These are phyloP conservation scores for Pyrrhoderma noxium DNA, from an alignment of 1,284 basidiomycete genomes.

Conservation along the genomic window DNA sequence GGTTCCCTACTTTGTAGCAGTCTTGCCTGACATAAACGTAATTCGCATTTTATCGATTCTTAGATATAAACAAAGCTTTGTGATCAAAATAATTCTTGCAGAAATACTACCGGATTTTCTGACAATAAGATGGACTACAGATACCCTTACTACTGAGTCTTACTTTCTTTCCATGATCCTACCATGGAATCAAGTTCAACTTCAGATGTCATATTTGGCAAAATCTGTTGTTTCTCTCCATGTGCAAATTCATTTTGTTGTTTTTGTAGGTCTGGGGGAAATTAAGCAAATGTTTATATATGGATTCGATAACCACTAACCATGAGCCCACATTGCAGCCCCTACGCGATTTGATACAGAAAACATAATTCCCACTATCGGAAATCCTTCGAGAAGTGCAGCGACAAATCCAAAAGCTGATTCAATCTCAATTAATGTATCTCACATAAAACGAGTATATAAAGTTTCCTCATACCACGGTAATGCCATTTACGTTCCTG, in stretches of 20 bases:
- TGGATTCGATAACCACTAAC: constrained; percentile 32
- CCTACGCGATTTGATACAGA: constrained; percentile 81
- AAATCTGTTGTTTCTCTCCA: constrained; percentile 11
- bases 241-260: constrained; percentile 45
- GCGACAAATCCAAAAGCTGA: constrained; percentile 78
- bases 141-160: neutral
- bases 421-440: neutral
- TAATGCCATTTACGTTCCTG: constrained; percentile 88
- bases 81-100: too few species aligned
- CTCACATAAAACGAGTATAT: neutral
- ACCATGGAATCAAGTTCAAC: constrained; percentile 8
- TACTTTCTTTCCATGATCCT: constrained; percentile 12
- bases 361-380: constrained; percentile 72
- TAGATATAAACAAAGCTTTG: too few species aligned
- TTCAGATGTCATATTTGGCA: neutral
- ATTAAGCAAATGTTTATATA: neutral
- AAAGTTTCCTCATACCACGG: constrained; percentile 41
- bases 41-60: too few species aligned
- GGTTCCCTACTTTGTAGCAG: neutral
- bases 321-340: constrained; percentile 87
- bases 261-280: constrained; percentile 63
- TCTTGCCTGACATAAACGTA: too few species aligned
- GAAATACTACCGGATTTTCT: too few species aligned
- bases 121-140: too few species aligned
- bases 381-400: constrained; percentile 69